A percentile compares a stretch with the other conserved stretches of the same genome.
phyloP scores from a whole-genome alignment of 257 asterid species.

The Plantago elongata region DNA sequence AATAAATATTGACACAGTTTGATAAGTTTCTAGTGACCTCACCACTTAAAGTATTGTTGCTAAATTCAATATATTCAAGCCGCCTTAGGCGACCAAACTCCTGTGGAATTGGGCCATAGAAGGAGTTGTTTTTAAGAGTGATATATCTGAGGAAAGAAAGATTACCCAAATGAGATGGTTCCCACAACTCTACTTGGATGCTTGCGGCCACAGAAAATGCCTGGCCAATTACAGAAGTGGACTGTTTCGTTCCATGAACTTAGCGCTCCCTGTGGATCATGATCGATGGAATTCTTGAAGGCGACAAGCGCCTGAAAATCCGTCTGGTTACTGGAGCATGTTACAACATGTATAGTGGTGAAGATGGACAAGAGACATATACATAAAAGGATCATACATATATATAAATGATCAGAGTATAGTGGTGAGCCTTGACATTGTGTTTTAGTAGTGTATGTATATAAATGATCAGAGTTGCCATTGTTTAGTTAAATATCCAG shows the following conservation, averaged over 20 bases:
- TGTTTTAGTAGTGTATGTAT: too few relatives aligned
- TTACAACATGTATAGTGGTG: neutral
- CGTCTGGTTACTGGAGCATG: conserved; percentile 7
- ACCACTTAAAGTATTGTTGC: conserved; percentile 34
- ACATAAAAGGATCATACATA: too few relatives aligned
- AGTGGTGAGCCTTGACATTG: conserved; percentile 6
- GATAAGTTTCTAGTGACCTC: conserved; percentile 32
- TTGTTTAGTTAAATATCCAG: too few relatives aligned
- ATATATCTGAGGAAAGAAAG: conserved; percentile 31
- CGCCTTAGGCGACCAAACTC: conserved; percentile 36
- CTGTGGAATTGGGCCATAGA: conserved; percentile 26
- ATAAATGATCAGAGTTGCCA: too few relatives aligned
- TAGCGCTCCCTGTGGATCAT: conserved; percentile 20
- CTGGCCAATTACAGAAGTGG: conserved; percentile 25
- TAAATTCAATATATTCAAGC: conserved; percentile 19
- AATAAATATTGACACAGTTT: conserved; percentile 21
- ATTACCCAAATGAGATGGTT: conserved; percentile 32
- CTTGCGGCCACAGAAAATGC: conserved; percentile 23
- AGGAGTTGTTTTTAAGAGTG: conserved; percentile 22
- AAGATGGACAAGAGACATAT: neutral
- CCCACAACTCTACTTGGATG: conserved; percentile 30
- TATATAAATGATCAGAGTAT: too few relatives aligned
- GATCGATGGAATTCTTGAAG: conserved; percentile 17
- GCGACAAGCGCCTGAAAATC: conserved; percentile 18
- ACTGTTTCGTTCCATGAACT: conserved; percentile 22